These are phyloP conservation scores for Takakia lepidozioides DNA, from an alignment of 225 moss, liverwort and hornwort species.

Conservation along the genomic window DNA sequence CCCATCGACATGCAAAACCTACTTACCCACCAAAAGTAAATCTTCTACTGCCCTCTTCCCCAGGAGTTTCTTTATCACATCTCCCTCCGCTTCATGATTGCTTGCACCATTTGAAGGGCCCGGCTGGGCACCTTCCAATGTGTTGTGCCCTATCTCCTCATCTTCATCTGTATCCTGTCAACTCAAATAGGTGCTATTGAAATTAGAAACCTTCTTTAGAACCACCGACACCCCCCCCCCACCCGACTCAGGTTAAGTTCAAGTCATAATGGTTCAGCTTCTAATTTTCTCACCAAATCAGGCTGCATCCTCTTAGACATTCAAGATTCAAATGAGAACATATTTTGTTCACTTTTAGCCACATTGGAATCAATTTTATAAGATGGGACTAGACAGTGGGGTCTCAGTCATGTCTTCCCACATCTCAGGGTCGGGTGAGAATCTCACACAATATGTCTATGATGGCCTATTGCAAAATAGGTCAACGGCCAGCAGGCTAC, in stretches of 20 bases:
- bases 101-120: conserved; percentile 3
- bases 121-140: conserved; percentile 8
- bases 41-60: not conserved
- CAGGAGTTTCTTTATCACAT: conserved; percentile 3
- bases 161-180: conserved; percentile 48
- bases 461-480: too few relatives aligned
- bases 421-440: too few relatives aligned
- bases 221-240: too few relatives aligned
- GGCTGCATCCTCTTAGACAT: too few relatives aligned
- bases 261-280: not conserved
- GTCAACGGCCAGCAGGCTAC: too few relatives aligned
- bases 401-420: too few relatives aligned
- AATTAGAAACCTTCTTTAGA: not conserved
- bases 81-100: conserved; percentile 4
- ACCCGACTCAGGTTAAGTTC: not conserved
- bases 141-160: conserved; percentile 19
- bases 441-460: too few relatives aligned
- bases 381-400: too few relatives aligned
- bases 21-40: too few relatives aligned
- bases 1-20: too few relatives aligned
- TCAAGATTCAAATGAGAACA: too few relatives aligned
- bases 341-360: not conserved
- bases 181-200: not conserved
- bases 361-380: not conserved
- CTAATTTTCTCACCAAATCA: too few relatives aligned